Evolutionary conservation across 306 rosid species (phyloP).

Genomic region (Cucurbita argyrosperma): DNA sequence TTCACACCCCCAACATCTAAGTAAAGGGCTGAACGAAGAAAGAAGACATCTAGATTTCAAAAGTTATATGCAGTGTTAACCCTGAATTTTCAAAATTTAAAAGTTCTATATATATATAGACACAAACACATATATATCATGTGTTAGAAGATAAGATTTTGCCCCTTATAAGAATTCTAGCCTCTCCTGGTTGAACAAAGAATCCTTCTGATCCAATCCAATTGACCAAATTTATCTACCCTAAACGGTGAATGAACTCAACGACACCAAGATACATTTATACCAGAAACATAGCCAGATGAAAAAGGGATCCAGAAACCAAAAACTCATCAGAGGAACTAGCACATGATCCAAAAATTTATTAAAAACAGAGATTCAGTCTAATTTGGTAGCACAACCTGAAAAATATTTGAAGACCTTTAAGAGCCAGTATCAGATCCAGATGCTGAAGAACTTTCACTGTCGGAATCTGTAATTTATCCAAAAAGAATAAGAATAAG

Average conservation of each 20-base stretch:
- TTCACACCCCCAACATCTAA: neutral
- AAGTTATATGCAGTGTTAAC: neutral
- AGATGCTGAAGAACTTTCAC: conserved; percentile 89
- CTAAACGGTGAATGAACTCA: neutral
- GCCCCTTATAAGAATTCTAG: neutral
- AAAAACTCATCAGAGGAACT: neutral
- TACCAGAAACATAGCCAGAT: neutral
- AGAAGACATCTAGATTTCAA: neutral
- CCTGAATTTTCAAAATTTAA: neutral
- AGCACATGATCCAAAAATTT: neutral
- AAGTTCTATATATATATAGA: no score
- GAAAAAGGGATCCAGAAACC: neutral
- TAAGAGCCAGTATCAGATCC: conserved; percentile 79
- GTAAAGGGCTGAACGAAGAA: neutral
- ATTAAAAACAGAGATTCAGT: neutral
- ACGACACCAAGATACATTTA: neutral
- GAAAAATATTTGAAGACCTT: conserved; percentile 29
- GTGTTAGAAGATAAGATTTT: neutral
- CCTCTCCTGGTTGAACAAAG: neutral
- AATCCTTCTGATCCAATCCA: neutral
- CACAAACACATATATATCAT: no score
- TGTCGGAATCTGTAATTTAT: conserved; percentile 66
- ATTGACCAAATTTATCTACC: neutral
- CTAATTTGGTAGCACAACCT: conserved; percentile 1
- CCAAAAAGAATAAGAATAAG: conserved; percentile 5